Evolutionary conservation across 495 filamentous ascomycete genomes (phyloP).

Genomic region (Neohortaea acidophila): DNA sequence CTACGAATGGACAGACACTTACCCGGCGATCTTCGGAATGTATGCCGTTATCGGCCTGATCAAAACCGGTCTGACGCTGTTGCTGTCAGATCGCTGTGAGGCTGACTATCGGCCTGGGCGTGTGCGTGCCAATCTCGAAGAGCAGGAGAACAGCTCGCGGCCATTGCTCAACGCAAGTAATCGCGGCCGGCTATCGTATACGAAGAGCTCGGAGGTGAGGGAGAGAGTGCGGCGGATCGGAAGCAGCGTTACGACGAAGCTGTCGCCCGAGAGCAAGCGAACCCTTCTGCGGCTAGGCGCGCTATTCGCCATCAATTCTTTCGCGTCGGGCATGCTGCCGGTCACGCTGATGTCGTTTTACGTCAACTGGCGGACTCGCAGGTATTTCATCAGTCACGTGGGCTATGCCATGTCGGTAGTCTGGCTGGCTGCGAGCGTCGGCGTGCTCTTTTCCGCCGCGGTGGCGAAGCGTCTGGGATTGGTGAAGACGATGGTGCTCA

Average conservation of each 20-base stretch:
- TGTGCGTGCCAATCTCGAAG: too few relatives aligned
- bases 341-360: constrained; percentile 22
- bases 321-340: constrained; percentile 61
- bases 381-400: constrained; percentile 54
- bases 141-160: constrained; percentile 9
- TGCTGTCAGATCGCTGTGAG: constrained; percentile 46
- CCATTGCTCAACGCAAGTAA: too few relatives aligned
- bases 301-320: constrained; percentile 60
- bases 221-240: constrained; percentile 1
- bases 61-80: constrained; percentile 47
- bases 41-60: constrained; percentile 52
- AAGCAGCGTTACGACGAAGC: neutral
- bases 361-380: constrained; percentile 7
- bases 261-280: constrained; percentile 31
- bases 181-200: too few relatives aligned
- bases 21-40: constrained; percentile 51
- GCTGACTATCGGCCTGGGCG: constrained; percentile 18
- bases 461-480: constrained; percentile 63
- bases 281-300: constrained; percentile 57
- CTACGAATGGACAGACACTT: constrained; percentile 46
- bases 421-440: constrained; percentile 48
- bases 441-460: constrained; percentile 57
- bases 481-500: constrained; percentile 74
- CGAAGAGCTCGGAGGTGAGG: too few relatives aligned
- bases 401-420: constrained; percentile 54